Percentiles rank a stretch among this genome's conserved stretches.
Conservation (phyloP, 1,284 basidiomycete species). For the Leccinum fallax region DNA sequence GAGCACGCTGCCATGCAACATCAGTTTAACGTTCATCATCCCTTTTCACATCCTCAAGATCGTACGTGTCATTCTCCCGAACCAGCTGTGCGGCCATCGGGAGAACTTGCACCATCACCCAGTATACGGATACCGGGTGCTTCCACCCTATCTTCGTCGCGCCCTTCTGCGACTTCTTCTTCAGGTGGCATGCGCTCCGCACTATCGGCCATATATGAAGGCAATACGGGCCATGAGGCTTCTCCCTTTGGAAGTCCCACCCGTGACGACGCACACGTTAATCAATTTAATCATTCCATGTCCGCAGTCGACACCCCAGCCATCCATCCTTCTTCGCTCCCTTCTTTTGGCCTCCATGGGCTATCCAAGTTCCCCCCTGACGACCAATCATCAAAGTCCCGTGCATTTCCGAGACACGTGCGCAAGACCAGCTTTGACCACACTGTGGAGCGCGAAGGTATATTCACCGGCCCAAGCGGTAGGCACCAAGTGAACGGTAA, state of each 20-base stretch:
- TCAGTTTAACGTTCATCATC: slow-evolving; percentile 46
- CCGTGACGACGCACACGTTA: slow-evolving; percentile 42
- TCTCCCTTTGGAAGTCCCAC: slow-evolving; percentile 33
- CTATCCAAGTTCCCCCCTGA: slow-evolving; percentile 46
- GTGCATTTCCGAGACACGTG: slow-evolving; percentile 77
- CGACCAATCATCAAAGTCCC: slow-evolving; percentile 44
- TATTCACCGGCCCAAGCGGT: slow-evolving; percentile 58
- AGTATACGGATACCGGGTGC: slow-evolving; percentile 55
- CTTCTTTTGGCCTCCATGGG: slow-evolving; percentile 63
- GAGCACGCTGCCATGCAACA: slow-evolving; percentile 45
- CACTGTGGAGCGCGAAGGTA: slow-evolving; percentile 71
- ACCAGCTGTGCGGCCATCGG: slow-evolving; percentile 27
- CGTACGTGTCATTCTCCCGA: slow-evolving; percentile 34
- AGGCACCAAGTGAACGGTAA: slow-evolving; percentile 80
- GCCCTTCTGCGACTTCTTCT: slow-evolving; percentile 49
- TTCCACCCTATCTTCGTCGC: slow-evolving; percentile 49
- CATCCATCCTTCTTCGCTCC: slow-evolving; percentile 68
- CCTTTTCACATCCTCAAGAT: slow-evolving; percentile 39
- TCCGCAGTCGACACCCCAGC: slow-evolving; percentile 52
- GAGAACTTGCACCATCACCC: slow-evolving; percentile 36
- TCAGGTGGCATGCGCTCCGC: slow-evolving; percentile 40
- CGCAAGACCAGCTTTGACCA: slow-evolving; percentile 94
- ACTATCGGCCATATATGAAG: slow-evolving; percentile 61
- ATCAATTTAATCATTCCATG: slow-evolving; percentile 42
- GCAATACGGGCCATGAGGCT: slow-evolving; percentile 40